These are phyloP conservation scores for Monilinia fructicola DNA, from an alignment of 2,329 filamentous ascomycete species.

Conservation along the genomic window DNA sequence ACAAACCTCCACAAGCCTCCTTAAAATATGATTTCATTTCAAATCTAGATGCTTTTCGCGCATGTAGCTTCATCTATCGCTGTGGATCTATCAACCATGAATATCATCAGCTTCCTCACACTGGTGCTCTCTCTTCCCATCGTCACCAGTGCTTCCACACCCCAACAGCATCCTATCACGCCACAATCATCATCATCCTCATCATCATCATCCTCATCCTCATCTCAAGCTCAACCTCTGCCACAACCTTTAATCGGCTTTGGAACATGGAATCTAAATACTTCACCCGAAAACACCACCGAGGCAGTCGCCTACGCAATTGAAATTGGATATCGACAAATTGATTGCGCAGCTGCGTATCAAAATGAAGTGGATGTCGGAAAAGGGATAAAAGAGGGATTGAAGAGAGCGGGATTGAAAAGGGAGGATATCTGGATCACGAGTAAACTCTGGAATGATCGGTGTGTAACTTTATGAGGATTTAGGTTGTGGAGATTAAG, in stretches of 20 bases:
- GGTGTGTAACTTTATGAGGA: constrained; percentile 40
- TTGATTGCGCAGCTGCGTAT: constrained; percentile 31
- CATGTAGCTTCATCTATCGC: background rate
- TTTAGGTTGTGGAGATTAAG: too few species aligned
- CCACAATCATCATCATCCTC: background rate
- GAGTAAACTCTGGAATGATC: constrained; percentile 32
- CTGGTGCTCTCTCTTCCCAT: background rate
- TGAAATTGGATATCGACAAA: constrained; percentile 32
- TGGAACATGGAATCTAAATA: constrained; percentile 22
- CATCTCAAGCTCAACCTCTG: background rate
- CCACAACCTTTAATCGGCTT: constrained; percentile 22
- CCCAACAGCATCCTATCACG: constrained; percentile 9
- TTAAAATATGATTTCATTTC: too few species aligned
- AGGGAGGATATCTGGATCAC: constrained; percentile 35
- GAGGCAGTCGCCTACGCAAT: constrained; percentile 28
- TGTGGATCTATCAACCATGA: background rate
- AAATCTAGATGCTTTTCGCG: background rate
- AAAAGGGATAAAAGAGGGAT: constrained; percentile 27
- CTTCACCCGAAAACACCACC: constrained; percentile 19
- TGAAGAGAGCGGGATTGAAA: constrained; percentile 24
- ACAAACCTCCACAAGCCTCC: background rate
- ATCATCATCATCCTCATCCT: background rate
- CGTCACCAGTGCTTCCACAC: background rate
- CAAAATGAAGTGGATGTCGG: constrained; percentile 30
- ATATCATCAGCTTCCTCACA: background rate